These are phyloP conservation scores for Entoloma clypeatum DNA, from an alignment of 1,284 basidiomycete genomes.

Conservation along the genomic window DNA sequence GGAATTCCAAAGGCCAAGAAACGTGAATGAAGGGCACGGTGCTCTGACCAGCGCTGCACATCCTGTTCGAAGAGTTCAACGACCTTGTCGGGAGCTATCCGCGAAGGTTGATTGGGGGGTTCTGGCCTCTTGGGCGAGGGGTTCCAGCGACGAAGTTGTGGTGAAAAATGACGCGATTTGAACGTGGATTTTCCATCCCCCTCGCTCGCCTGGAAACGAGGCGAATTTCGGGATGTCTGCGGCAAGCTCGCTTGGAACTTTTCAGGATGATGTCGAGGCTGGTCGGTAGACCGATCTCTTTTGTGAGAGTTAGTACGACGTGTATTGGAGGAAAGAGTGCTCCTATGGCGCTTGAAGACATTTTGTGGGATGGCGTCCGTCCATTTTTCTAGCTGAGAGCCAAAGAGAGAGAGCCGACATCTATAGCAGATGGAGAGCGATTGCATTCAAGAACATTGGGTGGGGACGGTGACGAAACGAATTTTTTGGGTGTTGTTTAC, in stretches of 20 bases:
- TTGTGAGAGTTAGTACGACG: no score
- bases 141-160: neutral
- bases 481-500: slow-evolving; percentile 11
- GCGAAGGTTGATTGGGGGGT: neutral
- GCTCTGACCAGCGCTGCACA: slow-evolving; percentile 28
- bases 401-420: slow-evolving; percentile 15
- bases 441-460: slow-evolving; percentile 11
- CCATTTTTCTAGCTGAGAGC: slow-evolving; percentile 12
- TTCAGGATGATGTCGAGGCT: neutral
- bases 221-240: neutral
- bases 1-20: slow-evolving; percentile 45
- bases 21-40: slow-evolving; percentile 25
- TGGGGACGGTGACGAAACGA: neutral
- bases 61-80: slow-evolving; percentile 27
- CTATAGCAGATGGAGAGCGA: slow-evolving; percentile 14
- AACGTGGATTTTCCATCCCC: neutral
- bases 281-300: neutral
- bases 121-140: neutral
- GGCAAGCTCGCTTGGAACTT: neutral
- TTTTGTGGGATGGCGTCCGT: slow-evolving; percentile 6
- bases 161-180: neutral
- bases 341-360: slow-evolving; percentile 13
- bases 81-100: slow-evolving; percentile 18
- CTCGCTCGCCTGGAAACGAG: neutral
- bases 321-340: neutral